Evolutionary conservation across 2,329 filamentous ascomycete species (phyloP), one percentile per base, ranked within the genome.

Genomic region (Claviceps paspali): DNA sequence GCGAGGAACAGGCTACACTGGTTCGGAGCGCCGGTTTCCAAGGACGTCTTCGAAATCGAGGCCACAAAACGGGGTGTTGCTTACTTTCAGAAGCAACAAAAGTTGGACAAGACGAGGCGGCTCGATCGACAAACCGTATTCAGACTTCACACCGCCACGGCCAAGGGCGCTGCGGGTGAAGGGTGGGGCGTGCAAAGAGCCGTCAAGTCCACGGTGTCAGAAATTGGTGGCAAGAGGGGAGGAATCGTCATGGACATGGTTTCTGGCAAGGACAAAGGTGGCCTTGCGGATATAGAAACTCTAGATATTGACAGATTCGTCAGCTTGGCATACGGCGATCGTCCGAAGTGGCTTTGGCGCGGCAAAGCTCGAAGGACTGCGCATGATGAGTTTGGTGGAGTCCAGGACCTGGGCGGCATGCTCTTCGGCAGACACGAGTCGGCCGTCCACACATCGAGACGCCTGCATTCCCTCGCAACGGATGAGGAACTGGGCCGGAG

Each of bases 211-310:
- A 95, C 88, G 0, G 82, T 96, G 33, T 86, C 82, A 14, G 91
- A 95, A 57, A 75, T 98, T 28, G 85, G 85, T 47, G 88, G 91
- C 11, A 94, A 95, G 55, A 80, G 88, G 37, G 87, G 87, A 33
- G 88, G 95, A 55, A 82, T 95, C 61, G 80, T 95, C 33, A 85
- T 93, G 66, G 87, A 85, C n/a, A 92, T 93, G 67, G 86, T 94
- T 5, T 82, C 79, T 28, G 77, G 82, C 19, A 77, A 80, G 33
- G 86, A 93, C 48, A 92, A 92, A 57, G 84, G 79, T 39, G 84
- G 85, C 3, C 87, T 96, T 45, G 82, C 83, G 4, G 88, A 95
- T 49, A 79, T 95, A 26, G 91, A 98, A 60, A 96, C 87, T 1
- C 67, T 85, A 8, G 86, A 96, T 50, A 76, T 95, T 38, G 86